Evolutionary conservation across 1,284 basidiomycete genomes (phyloP), one percentile per base, ranked within the genome.

Genomic region (Trichosporon coremiiforme): DNA sequence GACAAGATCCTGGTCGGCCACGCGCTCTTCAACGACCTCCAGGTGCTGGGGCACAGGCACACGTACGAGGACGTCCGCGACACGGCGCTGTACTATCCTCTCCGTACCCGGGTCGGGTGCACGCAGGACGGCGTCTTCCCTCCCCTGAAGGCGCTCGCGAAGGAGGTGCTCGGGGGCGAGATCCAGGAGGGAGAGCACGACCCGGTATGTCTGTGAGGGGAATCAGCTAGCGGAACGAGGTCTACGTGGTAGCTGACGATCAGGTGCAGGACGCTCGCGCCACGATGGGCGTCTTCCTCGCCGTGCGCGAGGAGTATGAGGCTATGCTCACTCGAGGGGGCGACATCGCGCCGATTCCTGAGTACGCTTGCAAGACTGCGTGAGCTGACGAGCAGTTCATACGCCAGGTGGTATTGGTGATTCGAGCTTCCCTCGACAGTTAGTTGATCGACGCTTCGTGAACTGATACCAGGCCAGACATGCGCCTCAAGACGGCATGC

Each of bases 1-100:
- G 92, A 90, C 72, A 88, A 90, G 67, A 89, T 97, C 66, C 80
- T 99, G 20, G 87, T 99, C 4, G 97, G 96, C 0, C 96, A 98
- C 80, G 94, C 96, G 0, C 85, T 98, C 2, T 88, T 91, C 77
- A 95, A 98, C 75, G 96, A 98, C 83, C 85, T 98, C 17, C 90
- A 91, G 80, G 93, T 83, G 15, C 77, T 87, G 25, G 75, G 85
- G 17, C 81, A 87, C 62, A 82, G 83, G 29, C 86, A 87, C 73
- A 85, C 85, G 0, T 82, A 84, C 64, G 79, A 83, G 66, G 75
- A 84, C 60, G 81, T 85, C 25, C 80, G 87, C 29, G 87, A 87
- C 75, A 87, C 87, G 20, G 79, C 85, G 2, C 82, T 83, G 12
- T 87, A 85, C 70, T 80, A 83, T 45, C 86, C 86, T 7, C 76